Percentiles rank a stretch among this genome's conserved stretches.
phyloP scores from a whole-genome alignment of 2,329 filamentous ascomycete species.

The Cordyceps cateniannulata region DNA sequence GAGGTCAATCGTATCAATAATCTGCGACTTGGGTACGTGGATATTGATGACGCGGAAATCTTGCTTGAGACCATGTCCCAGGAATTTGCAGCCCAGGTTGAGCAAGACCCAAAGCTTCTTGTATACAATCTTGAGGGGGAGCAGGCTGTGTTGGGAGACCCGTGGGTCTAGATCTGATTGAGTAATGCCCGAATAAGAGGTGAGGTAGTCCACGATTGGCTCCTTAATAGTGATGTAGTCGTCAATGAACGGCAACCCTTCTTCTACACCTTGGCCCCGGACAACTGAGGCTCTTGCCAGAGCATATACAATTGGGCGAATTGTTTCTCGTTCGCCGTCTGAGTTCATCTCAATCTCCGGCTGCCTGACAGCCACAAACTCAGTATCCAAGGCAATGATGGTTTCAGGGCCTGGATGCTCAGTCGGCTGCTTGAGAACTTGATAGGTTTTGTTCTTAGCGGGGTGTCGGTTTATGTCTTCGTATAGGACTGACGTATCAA shows the following conservation, averaged over 20 bases:
- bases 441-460: slow-evolving; percentile 47
- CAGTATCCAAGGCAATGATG: slow-evolving; percentile 86
- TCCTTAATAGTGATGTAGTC: slow-evolving; percentile 93
- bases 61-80: slow-evolving; percentile 87
- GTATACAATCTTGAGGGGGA: slow-evolving; percentile 85
- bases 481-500: slow-evolving; percentile 83
- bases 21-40: slow-evolving; percentile 80
- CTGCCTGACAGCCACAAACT: slow-evolving; percentile 89
- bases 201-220: slow-evolving; percentile 90
- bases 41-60: slow-evolving; percentile 99
- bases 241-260: slow-evolving; percentile 87
- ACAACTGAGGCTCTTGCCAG: slow-evolving; percentile 91
- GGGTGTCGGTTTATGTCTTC: slow-evolving; percentile 50
- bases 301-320: slow-evolving; percentile 82
- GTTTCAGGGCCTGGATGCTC: slow-evolving; percentile 67
- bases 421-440: slow-evolving; percentile 44
- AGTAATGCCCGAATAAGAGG: slow-evolving; percentile 86
- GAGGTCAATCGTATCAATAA: slow-evolving; percentile 89
- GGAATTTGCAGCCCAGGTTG: slow-evolving; percentile 88
- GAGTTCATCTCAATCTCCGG: slow-evolving; percentile 96
- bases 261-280: slow-evolving; percentile 68
- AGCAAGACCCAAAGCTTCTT: slow-evolving; percentile 97
- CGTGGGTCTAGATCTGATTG: slow-evolving; percentile 76
- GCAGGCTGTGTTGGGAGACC: slow-evolving; percentile 72
- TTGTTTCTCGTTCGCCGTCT: slow-evolving; percentile 85